A percentile compares a stretch with the other conserved stretches of the same genome.
Evolutionary conservation across 2,329 filamentous ascomycete genomes (phyloP).

Genomic region (Fulvia fulva): DNA sequence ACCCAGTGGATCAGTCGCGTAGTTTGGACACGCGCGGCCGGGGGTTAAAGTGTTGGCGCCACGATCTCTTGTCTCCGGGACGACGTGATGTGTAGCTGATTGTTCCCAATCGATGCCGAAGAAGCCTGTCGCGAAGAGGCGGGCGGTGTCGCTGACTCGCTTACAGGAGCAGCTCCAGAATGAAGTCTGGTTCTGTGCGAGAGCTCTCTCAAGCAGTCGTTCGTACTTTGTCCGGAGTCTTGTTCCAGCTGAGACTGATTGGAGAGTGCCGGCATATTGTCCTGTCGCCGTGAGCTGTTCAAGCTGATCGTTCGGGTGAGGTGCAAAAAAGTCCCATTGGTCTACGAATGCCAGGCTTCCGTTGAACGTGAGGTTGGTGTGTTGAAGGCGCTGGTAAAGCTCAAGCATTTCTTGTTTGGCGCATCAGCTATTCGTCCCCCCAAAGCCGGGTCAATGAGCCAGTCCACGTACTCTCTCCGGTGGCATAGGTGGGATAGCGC

Average conservation of each 20-base stretch:
- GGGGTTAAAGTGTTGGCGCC: slow-evolving; percentile 56
- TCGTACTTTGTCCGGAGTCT: slow-evolving; percentile 52
- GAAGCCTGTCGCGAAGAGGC: slow-evolving; percentile 52
- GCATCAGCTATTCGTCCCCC: neutral
- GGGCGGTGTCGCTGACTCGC: slow-evolving; percentile 55
- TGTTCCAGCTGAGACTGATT: slow-evolving; percentile 53
- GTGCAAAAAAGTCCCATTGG: slow-evolving; percentile 53
- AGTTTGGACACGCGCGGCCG: slow-evolving; percentile 44
- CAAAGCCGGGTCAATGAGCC: neutral
- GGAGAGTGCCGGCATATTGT: slow-evolving; percentile 53
- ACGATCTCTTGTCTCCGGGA: slow-evolving; percentile 49
- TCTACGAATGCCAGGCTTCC: slow-evolving; percentile 54
- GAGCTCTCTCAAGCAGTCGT: slow-evolving; percentile 38
- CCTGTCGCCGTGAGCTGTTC: slow-evolving; percentile 54
- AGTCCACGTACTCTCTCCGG: slow-evolving; percentile 46
- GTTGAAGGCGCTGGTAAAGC: slow-evolving; percentile 47
- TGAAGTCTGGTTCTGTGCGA: slow-evolving; percentile 31
- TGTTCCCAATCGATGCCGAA: slow-evolving; percentile 50
- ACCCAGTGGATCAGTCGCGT: slow-evolving; percentile 41
- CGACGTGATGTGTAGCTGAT: slow-evolving; percentile 45
- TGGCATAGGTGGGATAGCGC: slow-evolving; percentile 52
- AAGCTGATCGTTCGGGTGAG: slow-evolving; percentile 42
- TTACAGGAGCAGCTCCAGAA: slow-evolving; percentile 55
- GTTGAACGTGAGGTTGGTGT: slow-evolving; percentile 39
- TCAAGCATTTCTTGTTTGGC: slow-evolving; percentile 41